Base-by-base conservation (phyloP, 2,329 filamentous ascomycete species). In the Ceratocystis smalleyi region DNA sequence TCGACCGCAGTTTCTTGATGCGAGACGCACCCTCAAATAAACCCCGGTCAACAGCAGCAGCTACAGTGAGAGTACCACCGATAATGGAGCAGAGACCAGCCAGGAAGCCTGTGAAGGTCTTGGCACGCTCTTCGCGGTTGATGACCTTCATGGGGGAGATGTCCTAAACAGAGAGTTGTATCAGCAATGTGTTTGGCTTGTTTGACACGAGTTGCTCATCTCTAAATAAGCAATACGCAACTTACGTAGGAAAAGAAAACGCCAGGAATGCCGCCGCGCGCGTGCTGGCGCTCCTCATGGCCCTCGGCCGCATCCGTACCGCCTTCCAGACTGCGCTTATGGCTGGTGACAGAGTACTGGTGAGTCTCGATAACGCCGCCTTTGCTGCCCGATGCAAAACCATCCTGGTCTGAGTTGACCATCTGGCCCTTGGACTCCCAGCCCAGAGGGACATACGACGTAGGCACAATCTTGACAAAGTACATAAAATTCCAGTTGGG, bases 91-190 rank as follows among this genome's bases (percentile, higher is more conserved):
- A 99, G 22, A 99, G 83, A 59, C 94, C 94, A 0, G 94, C 92
- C 66, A 99, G 75, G 79, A 99, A 99, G 19, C 89, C 89, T 0
- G 89, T 84, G 74, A 99, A 95, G 3, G 87, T 88, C 79, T 97
- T 97, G 67, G 86, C 79, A 59, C 89, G 84, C 69, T 89, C 87
- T 77, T 99, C 95, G 64, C 91, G 87, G 78, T 99, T 99, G 76
- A 99, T 88, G 67, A 99, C 92, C 78, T 97, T 99, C 94, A 99
- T 99, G 4, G 94, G 94, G 1, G 92, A 97, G 74, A 99, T 99
- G 71, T 99, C 94, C 88, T 91, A 64, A 24, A 51, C 22, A 51
- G 61, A 43, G 1, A 47, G 8, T 27, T 8, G 67, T 47, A 61
- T 55, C 59, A 47, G 40, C 40, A 47, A 5, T n/a, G n/a, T 49